A percentile compares a stretch with the other conserved stretches of the same genome.
Conservation (phyloP, 192 early-diverging fungal species). For the Linnemannia schmuckeri region DNA sequence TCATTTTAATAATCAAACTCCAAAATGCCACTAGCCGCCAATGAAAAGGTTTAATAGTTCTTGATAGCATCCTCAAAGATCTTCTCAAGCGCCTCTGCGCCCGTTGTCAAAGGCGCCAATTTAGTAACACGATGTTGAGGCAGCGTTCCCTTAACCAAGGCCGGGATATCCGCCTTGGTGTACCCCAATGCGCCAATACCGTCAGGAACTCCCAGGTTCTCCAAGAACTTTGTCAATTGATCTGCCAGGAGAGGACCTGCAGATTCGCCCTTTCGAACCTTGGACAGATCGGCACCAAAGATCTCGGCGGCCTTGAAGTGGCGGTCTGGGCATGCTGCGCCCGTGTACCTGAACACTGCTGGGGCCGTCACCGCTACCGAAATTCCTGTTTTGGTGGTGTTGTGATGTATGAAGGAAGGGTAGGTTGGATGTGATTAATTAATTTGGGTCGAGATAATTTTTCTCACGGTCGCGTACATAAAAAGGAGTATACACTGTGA, state of each 20-base stretch:
- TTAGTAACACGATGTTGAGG: constrained; percentile 95
- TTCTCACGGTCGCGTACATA: neutral
- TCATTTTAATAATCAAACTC: neutral
- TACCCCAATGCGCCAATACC: constrained; percentile 86
- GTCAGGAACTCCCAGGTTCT: constrained; percentile 83
- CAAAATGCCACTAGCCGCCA: neutral
- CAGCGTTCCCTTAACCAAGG: constrained; percentile 86
- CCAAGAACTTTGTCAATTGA: constrained; percentile 81
- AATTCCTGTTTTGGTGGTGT: constrained; percentile 64
- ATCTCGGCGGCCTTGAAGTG: constrained; percentile 85
- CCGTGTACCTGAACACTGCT: constrained; percentile 90
- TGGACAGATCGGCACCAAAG: constrained; percentile 67
- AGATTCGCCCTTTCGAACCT: constrained; percentile 73
- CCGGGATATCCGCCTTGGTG: constrained; percentile 73
- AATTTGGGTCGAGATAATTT: neutral
- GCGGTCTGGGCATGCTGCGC: constrained; percentile 83
- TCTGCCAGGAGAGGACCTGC: constrained; percentile 85
- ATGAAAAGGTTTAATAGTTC: constrained; percentile 48
- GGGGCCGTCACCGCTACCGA: constrained; percentile 94
- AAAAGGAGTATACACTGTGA: neutral
- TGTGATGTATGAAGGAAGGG: constrained; percentile 10
- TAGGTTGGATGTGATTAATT: constrained; percentile 5
- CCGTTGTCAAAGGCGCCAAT: constrained; percentile 80
- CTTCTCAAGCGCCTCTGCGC: constrained; percentile 70
- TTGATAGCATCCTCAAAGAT: constrained; percentile 75